A percentile compares a stretch with the other conserved stretches of the same genome.
phyloP scores from a whole-genome alignment of 2,329 filamentous ascomycete genomes.

The Elsinoe batatas region DNA sequence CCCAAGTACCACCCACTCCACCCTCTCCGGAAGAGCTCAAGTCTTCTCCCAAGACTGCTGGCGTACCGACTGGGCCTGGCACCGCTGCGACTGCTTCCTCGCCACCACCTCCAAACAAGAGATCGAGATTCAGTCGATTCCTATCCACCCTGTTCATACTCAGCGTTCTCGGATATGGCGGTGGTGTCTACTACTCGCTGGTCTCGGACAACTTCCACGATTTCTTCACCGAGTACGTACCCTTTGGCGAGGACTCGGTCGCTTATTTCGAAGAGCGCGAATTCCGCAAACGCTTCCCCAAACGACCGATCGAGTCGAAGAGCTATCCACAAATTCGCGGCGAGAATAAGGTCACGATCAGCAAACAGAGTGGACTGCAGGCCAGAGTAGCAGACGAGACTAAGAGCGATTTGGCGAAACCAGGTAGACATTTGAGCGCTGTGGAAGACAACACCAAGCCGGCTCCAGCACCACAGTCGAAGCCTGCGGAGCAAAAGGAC shows the following conservation, averaged over 20 bases:
- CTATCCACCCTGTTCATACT: slow-evolving; percentile 68
- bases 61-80: slow-evolving; percentile 32
- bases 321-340: slow-evolving; percentile 40
- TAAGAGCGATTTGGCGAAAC: slow-evolving; percentile 29
- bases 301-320: slow-evolving; percentile 33
- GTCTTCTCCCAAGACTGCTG: slow-evolving; percentile 5
- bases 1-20: slow-evolving; percentile 21
- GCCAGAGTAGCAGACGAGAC: slow-evolving; percentile 58
- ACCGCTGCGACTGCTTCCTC: slow-evolving; percentile 33
- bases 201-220: slow-evolving; percentile 98
- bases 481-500: slow-evolving; percentile 8
- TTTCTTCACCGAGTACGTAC: slow-evolving; percentile 95
- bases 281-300: slow-evolving; percentile 75
- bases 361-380: slow-evolving; percentile 73
- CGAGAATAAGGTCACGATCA: slow-evolving; percentile 68
- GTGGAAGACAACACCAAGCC: slow-evolving; percentile 36
- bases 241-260: slow-evolving; percentile 87
- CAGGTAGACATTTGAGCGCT: slow-evolving; percentile 54
- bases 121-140: slow-evolving; percentile 65
- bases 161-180: slow-evolving; percentile 67
- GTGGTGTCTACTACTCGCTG: slow-evolving; percentile 85
- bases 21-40: slow-evolving; percentile 15
- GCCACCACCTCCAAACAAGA: slow-evolving; percentile 47
- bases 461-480: slow-evolving; percentile 15
- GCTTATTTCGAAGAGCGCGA: slow-evolving; percentile 93